Conservation (phyloP, 345 rosid genomes). For the Camelina hispida region DNA sequence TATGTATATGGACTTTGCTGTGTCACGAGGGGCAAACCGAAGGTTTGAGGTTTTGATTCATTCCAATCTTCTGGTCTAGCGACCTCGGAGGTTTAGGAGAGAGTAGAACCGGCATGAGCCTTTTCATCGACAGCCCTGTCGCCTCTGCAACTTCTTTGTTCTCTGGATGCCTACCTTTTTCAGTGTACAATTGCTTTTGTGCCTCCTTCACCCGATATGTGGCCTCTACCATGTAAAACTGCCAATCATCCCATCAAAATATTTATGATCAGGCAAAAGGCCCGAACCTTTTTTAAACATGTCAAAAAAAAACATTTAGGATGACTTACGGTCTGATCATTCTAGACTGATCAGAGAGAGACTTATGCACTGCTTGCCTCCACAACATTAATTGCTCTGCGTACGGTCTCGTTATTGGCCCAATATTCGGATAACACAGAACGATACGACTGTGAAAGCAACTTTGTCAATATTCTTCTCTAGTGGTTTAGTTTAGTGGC, state of each 20-base stretch:
- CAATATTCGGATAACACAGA: too few relatives aligned
- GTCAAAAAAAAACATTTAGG: conserved; percentile 33
- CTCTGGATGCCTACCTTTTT: conserved; percentile 72
- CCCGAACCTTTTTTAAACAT: conserved; percentile 51
- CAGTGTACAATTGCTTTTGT: conserved; percentile 67
- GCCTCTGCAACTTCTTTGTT: conserved; percentile 89
- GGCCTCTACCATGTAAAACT: conserved; percentile 98
- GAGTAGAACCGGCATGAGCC: conserved; percentile 73
- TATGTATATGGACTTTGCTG: neutral
- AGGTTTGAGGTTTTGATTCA: conserved; percentile 78
- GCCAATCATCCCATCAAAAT: conserved; percentile 30
- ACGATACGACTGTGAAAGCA: too few relatives aligned
- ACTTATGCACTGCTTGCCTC: conserved; percentile 33
- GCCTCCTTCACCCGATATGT: conserved; percentile 91
- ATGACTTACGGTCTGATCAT: too few relatives aligned
- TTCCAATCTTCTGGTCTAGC: conserved; percentile 87
- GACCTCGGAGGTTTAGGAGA: conserved; percentile 86
- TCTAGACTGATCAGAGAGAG: too few relatives aligned
- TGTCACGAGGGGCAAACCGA: conserved; percentile 52
- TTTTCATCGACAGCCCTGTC: conserved; percentile 87
- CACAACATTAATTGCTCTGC: too few relatives aligned
- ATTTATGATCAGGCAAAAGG: conserved; percentile 26
- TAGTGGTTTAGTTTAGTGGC: too few relatives aligned
- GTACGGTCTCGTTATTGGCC: too few relatives aligned
- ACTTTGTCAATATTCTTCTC: too few relatives aligned